Evolutionary conservation across 805 yeast species (phyloP).

Genomic region (Myxozyma neglecta): DNA sequence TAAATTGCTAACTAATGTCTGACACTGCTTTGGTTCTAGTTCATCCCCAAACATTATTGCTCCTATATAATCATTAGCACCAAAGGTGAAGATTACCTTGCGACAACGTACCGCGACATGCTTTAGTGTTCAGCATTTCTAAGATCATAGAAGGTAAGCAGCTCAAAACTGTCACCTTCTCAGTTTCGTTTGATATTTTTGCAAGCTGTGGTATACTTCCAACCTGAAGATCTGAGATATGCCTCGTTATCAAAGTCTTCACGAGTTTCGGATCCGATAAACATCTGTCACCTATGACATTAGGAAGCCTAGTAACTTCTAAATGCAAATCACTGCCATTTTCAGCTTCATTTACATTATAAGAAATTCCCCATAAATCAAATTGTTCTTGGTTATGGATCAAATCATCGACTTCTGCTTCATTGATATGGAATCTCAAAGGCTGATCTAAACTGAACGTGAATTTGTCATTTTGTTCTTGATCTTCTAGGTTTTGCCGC

Average conservation of each 20-base stretch:
- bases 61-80: slow-evolving; percentile 30
- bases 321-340: slow-evolving; percentile 16
- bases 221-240: slow-evolving; percentile 15
- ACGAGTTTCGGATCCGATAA: slow-evolving; percentile 15
- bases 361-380: slow-evolving; percentile 49
- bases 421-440: slow-evolving; percentile 11
- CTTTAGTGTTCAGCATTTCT: slow-evolving; percentile 51
- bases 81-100: background rate
- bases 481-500: background rate
- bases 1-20: slow-evolving; percentile 46
- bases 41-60: slow-evolving; percentile 72
- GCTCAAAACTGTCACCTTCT: background rate
- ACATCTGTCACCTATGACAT: slow-evolving; percentile 42
- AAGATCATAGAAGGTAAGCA: slow-evolving; percentile 33
- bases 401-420: background rate
- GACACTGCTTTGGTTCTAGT: slow-evolving; percentile 49
- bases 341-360: background rate
- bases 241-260: slow-evolving; percentile 6
- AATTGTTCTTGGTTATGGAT: slow-evolving; percentile 6
- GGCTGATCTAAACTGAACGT: slow-evolving; percentile 11
- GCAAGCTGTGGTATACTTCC: background rate
- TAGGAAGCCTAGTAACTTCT: slow-evolving; percentile 49
- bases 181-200: background rate
- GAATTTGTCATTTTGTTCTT: background rate
- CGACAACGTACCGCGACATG: slow-evolving; percentile 23